These are phyloP conservation scores for Xylariaceae sp. DNA, from an alignment of 2,329 filamentous ascomycete genomes.

Conservation along the genomic window DNA sequence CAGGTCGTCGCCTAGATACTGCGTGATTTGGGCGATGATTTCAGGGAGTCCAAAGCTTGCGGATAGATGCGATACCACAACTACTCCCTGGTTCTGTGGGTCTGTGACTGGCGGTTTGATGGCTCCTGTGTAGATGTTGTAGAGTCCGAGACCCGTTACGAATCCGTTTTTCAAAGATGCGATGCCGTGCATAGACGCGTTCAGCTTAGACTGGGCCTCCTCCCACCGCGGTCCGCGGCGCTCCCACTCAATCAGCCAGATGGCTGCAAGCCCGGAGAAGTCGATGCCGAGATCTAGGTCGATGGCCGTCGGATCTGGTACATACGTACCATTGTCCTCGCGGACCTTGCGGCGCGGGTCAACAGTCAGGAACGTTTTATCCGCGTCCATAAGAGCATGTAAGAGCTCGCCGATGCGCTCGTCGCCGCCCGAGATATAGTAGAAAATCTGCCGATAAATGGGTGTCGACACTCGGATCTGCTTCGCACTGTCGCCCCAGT, in stretches of 20 bases:
- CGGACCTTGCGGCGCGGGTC: constrained; percentile 66
- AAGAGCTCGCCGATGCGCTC: constrained; percentile 63
- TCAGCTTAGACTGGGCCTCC: constrained; percentile 57
- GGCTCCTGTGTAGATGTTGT: constrained; percentile 55
- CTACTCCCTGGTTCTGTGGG: constrained; percentile 55
- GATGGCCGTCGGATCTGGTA: constrained; percentile 50
- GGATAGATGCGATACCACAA: constrained; percentile 60
- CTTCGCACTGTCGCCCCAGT: constrained; percentile 66
- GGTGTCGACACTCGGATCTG: constrained; percentile 66
- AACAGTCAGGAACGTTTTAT: constrained; percentile 57
- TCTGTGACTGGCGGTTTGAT: constrained; percentile 60
- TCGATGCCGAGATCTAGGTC: constrained; percentile 63
- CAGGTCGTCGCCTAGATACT: constrained; percentile 52
- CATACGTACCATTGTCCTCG: constrained; percentile 50
- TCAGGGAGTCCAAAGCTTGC: constrained; percentile 65
- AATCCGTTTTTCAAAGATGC: constrained; percentile 63
- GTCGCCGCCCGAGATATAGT: constrained; percentile 62
- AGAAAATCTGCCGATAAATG: constrained; percentile 63
- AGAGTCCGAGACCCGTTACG: constrained; percentile 60
- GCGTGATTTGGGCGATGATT: constrained; percentile 60
- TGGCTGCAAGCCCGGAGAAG: constrained; percentile 61
- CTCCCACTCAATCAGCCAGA: constrained; percentile 67
- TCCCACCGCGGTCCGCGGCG: constrained; percentile 59
- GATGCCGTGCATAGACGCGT: constrained; percentile 56
- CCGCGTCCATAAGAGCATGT: constrained; percentile 57